These are phyloP conservation scores for Cryptococcus sp. DNA, from an alignment of 1,284 basidiomycete species.

Conservation along the genomic window DNA sequence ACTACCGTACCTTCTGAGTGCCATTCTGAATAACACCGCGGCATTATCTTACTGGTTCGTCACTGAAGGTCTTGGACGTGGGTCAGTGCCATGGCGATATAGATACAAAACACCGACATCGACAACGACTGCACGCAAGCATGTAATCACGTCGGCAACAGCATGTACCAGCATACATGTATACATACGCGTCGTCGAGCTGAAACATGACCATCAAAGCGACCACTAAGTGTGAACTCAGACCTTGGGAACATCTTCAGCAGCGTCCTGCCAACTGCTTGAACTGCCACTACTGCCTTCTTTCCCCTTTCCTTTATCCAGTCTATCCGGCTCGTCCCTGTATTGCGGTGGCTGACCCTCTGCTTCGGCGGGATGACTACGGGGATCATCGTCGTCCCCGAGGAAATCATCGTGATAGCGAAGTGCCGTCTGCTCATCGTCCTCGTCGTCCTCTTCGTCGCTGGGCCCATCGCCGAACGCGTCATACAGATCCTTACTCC, in stretches of 20 bases:
- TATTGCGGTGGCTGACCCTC: slow-evolving; percentile 19
- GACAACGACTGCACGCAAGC: too few species aligned
- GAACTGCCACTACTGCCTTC: slow-evolving; percentile 29
- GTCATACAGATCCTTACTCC: slow-evolving; percentile 78
- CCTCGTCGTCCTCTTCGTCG: slow-evolving; percentile 37
- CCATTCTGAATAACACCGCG: too few species aligned
- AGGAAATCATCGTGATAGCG: slow-evolving; percentile 53
- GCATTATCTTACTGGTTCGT: too few species aligned
- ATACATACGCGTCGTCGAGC: too few species aligned
- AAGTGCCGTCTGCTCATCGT: slow-evolving; percentile 37
- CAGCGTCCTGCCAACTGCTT: slow-evolving; percentile 49
- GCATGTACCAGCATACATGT: too few species aligned
- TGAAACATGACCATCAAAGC: too few species aligned
- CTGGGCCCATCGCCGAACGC: slow-evolving; percentile 73
- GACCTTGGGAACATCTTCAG: slow-evolving; percentile 31
- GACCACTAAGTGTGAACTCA: neutral
- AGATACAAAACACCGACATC: too few species aligned
- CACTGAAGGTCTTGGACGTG: too few species aligned
- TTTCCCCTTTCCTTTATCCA: slow-evolving; percentile 1
- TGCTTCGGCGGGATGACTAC: slow-evolving; percentile 11
- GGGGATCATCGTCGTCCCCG: slow-evolving; percentile 42
- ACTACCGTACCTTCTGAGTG: too few species aligned
- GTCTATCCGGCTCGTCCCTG: slow-evolving; percentile 28
- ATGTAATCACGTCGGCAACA: too few species aligned
- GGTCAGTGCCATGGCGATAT: too few species aligned